Conservation (phyloP, 1,139 yeast species). For the Pichia sp. region DNA sequence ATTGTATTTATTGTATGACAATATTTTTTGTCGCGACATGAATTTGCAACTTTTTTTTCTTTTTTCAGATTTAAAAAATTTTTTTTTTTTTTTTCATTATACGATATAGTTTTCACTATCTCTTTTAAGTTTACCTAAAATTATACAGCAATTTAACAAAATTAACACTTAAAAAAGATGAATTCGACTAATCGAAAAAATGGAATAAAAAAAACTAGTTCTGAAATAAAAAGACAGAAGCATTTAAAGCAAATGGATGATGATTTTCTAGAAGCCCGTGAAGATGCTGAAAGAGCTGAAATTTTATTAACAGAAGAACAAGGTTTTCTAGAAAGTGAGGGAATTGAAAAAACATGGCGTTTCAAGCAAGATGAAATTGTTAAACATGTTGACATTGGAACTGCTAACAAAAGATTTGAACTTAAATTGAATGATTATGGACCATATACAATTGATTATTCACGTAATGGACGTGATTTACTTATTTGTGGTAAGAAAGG, state of each 20-base stretch:
- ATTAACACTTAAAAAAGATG: background rate
- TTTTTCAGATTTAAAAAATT: background rate
- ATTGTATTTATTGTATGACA: too few relatives aligned
- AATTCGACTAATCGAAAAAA: background rate
- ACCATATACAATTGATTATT: constrained; percentile 76
- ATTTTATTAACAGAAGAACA: constrained; percentile 74
- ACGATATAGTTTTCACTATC: too few relatives aligned
- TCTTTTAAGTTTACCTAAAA: background rate
- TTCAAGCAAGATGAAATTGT: constrained; percentile 76
- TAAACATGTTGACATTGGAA: constrained; percentile 70
- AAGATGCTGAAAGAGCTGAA: constrained; percentile 82
- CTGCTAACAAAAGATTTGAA: constrained; percentile 71
- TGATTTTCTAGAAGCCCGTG: constrained; percentile 70
- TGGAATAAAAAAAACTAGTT: background rate
- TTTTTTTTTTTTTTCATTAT: background rate
- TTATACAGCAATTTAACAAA: background rate
- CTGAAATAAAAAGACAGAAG: constrained; percentile 11
- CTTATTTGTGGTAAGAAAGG: constrained; percentile 88
- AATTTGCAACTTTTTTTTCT: background rate
- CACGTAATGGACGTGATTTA: constrained; percentile 81
- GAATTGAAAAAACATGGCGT: constrained; percentile 85
- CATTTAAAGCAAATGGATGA: constrained; percentile 59
- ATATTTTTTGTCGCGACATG: background rate
- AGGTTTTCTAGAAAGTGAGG: constrained; percentile 88
- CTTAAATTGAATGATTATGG: constrained; percentile 74